These are phyloP conservation scores for Stachybotrys chartarum DNA, from an alignment of 2,329 filamentous ascomycete genomes.

Conservation along the genomic window DNA sequence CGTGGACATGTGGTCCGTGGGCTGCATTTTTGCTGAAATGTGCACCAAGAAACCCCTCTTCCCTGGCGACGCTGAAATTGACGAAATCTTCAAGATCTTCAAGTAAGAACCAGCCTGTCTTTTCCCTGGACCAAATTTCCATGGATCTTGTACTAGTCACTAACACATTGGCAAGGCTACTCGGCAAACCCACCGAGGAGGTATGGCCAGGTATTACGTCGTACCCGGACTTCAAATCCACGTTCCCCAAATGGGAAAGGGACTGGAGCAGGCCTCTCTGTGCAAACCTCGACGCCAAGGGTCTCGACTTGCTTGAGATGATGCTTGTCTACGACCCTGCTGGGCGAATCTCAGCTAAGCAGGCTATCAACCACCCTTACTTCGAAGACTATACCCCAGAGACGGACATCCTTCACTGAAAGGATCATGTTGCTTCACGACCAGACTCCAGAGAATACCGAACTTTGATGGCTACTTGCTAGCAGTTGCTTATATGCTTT, in stretches of 20 bases:
- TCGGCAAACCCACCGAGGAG: conserved; percentile 77
- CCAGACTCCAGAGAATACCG: no score
- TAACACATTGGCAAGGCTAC: conserved; percentile 39
- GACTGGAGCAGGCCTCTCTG: conserved; percentile 61
- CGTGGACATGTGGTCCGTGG: conserved; percentile 93
- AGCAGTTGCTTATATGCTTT: no score
- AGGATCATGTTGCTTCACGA: neutral
- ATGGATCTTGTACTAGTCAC: neutral
- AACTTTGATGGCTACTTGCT: no score
- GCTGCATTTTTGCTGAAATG: conserved; percentile 95
- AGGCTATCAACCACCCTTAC: conserved; percentile 77
- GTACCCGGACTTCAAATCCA: conserved; percentile 87
- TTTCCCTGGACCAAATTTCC: neutral
- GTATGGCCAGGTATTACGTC: conserved; percentile 90
- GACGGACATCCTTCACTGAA: conserved; percentile 9
- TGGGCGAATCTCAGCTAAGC: conserved; percentile 81
- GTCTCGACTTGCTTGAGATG: conserved; percentile 59
- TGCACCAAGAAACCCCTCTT: conserved; percentile 89
- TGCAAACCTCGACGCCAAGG: conserved; percentile 63
- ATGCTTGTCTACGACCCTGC: conserved; percentile 86
- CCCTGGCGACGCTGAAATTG: conserved; percentile 71
- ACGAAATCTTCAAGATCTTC: conserved; percentile 53
- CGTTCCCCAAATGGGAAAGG: conserved; percentile 85
- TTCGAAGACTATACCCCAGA: conserved; percentile 45
- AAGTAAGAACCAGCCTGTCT: conserved; percentile 44